Conservation (phyloP, 352 stramenopile genomes). For the Phytophthora europaea region DNA sequence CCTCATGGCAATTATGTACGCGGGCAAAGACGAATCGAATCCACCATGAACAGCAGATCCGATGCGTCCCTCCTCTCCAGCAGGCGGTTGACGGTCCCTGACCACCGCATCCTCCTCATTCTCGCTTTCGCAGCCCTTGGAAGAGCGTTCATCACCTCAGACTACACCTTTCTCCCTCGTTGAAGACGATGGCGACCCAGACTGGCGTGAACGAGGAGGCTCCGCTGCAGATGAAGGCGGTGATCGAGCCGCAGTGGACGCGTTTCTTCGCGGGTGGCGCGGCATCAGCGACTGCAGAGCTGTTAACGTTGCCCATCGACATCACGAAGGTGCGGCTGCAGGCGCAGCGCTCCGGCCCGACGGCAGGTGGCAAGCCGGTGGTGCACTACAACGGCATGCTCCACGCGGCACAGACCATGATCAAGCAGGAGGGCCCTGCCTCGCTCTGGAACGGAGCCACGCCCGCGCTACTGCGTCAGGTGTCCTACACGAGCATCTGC, state of each 20-base stretch:
- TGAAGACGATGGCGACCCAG: conserved; percentile 47
- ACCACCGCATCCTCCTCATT: conserved; percentile 32
- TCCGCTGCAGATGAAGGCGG: conserved; percentile 49
- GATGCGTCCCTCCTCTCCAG: conserved; percentile 28
- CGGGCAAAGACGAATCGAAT: conserved; percentile 26
- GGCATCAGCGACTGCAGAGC: conserved; percentile 76
- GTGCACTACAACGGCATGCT: conserved; percentile 86
- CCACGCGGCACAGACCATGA: conserved; percentile 72
- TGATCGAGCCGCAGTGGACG: conserved; percentile 68
- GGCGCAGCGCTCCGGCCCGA: conserved; percentile 57
- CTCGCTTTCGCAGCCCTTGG: conserved; percentile 25
- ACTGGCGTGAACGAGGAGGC: conserved; percentile 39
- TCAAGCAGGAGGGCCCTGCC: conserved; percentile 67
- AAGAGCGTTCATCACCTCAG: background rate
- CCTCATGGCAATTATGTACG: conserved; percentile 1
- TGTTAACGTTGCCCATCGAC: conserved; percentile 88
- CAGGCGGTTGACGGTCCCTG: conserved; percentile 13
- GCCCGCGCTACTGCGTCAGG: conserved; percentile 84
- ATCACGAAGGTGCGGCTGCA: conserved; percentile 90
- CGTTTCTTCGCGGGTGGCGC: conserved; percentile 78
- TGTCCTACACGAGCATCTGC: conserved; percentile 89
- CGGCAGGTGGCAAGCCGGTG: conserved; percentile 36
- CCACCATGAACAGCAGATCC: conserved; percentile 35
- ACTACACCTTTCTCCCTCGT: background rate
- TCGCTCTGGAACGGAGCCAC: conserved; percentile 84